Evolutionary conservation across 495 filamentous ascomycete genomes (phyloP).

Genomic region (Hypoxylon subgilvum): DNA sequence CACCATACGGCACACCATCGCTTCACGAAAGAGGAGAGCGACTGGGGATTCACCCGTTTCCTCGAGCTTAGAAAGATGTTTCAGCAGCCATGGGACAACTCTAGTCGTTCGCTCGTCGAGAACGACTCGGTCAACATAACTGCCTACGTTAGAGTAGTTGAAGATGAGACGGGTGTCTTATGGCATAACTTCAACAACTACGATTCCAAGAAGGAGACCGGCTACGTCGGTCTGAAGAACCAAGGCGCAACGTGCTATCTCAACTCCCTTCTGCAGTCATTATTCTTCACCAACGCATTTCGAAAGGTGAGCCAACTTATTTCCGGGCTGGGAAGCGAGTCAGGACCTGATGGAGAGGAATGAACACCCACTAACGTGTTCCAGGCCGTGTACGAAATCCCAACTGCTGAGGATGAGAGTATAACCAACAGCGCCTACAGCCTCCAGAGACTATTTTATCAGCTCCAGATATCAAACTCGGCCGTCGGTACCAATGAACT

Average conservation of each 20-base stretch:
- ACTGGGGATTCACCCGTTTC: conserved; percentile 98
- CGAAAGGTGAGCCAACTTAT: conserved; percentile 69
- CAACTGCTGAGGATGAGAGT: conserved; percentile 81
- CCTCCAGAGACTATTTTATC: conserved; percentile 91
- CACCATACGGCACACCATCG: conserved; percentile 79
- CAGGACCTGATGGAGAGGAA: not conserved
- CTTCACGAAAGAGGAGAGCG: conserved; percentile 94
- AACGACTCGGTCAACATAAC: conserved; percentile 85
- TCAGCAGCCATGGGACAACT: conserved; percentile 63
- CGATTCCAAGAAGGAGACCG: conserved; percentile 98
- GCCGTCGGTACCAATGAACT: conserved; percentile 92
- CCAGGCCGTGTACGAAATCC: conserved; percentile 96
- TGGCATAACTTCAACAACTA: conserved; percentile 99
- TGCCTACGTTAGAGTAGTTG: conserved; percentile 90
- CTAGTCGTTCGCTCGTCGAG: conserved; percentile 81
- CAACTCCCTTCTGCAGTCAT: conserved; percentile 93
- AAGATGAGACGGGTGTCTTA: conserved; percentile 97
- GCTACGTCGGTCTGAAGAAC: conserved; percentile 95
- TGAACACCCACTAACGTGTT: conserved; percentile 15
- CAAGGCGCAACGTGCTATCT: conserved; percentile 98
- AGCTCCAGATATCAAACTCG: conserved; percentile 78
- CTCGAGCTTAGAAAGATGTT: conserved; percentile 85
- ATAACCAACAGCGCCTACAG: conserved; percentile 89
- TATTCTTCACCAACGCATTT: conserved; percentile 97
- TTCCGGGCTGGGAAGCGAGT: not conserved